These are phyloP conservation scores for Eimeria falciformis DNA, from an alignment of 169 alveolate genomes.

Conservation along the genomic window DNA sequence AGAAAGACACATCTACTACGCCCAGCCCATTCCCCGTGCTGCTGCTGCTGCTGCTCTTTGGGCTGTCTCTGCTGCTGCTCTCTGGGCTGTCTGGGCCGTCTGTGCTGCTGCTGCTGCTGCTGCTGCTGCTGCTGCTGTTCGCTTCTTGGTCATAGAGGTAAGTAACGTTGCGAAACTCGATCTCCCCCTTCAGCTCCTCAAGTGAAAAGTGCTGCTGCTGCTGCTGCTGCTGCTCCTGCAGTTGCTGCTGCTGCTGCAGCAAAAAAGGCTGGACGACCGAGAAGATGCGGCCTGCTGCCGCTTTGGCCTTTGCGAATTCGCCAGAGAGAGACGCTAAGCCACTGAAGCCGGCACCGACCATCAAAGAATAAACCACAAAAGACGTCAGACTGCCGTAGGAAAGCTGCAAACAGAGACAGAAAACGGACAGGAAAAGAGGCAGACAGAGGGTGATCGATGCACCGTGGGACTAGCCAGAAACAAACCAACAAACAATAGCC, in stretches of 20 bases:
- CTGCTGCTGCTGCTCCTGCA: slow-evolving; percentile 45
- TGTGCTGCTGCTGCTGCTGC: slow-evolving; percentile 9
- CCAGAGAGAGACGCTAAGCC: slow-evolving; percentile 56
- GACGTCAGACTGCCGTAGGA: slow-evolving; percentile 62
- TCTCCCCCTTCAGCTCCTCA: slow-evolving; percentile 14
- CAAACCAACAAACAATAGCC: background rate
- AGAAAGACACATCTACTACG: background rate
- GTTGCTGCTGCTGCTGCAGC: slow-evolving; percentile 49
- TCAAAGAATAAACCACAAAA: slow-evolving; percentile 46
- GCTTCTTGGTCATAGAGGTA: slow-evolving; percentile 3
- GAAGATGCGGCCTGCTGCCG: slow-evolving; percentile 35
- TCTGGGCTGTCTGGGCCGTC: background rate
- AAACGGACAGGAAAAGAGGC: background rate
- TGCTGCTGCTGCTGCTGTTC: background rate
- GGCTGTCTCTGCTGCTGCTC: background rate
- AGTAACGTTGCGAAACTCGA: slow-evolving; percentile 39
- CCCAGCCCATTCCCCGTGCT: background rate
- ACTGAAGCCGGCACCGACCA: slow-evolving; percentile 72
- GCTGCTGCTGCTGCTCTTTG: background rate
- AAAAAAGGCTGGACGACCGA: slow-evolving; percentile 17
- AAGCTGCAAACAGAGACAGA: slow-evolving; percentile 35
- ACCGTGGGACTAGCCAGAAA: too few species aligned
- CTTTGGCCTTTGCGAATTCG: slow-evolving; percentile 14
- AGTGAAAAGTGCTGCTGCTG: background rate
- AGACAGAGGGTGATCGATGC: background rate